These are phyloP conservation scores for Aspergillus taichungensis DNA, from an alignment of 495 filamentous ascomycete species.

Conservation along the genomic window DNA sequence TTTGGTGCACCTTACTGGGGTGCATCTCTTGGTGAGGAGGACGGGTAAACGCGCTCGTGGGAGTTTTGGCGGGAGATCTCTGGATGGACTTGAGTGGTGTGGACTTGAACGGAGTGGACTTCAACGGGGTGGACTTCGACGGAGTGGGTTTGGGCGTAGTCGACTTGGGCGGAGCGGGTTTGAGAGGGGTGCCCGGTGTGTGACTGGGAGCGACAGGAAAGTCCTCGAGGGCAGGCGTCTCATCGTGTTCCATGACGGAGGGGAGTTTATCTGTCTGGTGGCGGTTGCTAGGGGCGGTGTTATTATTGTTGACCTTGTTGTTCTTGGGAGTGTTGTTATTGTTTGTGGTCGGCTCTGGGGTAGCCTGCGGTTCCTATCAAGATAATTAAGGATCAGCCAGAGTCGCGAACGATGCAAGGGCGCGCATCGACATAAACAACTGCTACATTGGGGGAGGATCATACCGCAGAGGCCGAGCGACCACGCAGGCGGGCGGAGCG, in stretches of 20 bases:
- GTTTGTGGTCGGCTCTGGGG: constrained; percentile 4
- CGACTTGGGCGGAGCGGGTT: not conserved
- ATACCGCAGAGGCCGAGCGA: constrained; percentile 22
- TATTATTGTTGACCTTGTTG: constrained; percentile 1
- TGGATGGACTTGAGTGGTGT: constrained; percentile 6
- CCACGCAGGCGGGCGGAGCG: constrained; percentile 33
- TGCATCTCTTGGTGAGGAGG: constrained; percentile 66
- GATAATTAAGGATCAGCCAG: constrained; percentile 9
- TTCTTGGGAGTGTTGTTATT: constrained; percentile 6
- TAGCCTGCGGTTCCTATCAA: constrained; percentile 10
- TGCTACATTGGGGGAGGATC: constrained; percentile 6
- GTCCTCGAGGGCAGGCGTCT: constrained; percentile 9
- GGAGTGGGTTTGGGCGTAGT: constrained; percentile 2
- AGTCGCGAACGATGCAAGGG: constrained; percentile 8
- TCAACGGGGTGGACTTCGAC: constrained; percentile 1
- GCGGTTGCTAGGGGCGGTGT: not conserved
- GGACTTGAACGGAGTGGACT: not conserved
- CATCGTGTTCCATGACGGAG: constrained; percentile 34
- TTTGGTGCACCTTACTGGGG: constrained; percentile 63
- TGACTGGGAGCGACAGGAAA: too few species aligned
- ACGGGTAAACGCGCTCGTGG: constrained; percentile 29
- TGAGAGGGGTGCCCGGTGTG: constrained; percentile 2
- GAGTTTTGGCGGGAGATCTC: constrained; percentile 37
- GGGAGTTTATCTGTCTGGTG: constrained; percentile 10
- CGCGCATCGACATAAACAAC: not conserved